Base-by-base conservation (phyloP, 257 asterid species). In the Solanum lycopersicoides region DNA sequence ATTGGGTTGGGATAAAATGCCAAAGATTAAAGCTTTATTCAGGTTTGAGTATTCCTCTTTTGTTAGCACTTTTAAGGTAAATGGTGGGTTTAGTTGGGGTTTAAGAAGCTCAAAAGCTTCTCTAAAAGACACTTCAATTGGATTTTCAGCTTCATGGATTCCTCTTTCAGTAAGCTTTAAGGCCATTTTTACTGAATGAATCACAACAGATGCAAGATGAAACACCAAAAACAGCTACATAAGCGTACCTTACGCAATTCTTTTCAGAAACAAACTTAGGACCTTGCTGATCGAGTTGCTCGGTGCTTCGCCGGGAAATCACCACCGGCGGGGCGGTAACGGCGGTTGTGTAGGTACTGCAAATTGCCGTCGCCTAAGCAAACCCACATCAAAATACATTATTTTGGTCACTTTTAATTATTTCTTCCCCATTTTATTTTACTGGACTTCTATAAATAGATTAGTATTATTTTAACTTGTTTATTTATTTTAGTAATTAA, bases 21-120 rank as follows among this genome's bases (percentile, higher is more conserved):
- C 98, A 77, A 92, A 92, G 21, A 95, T 92, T 85, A 96, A 91
- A 45, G 98, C 98, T 60, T 91, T 91, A 89, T 95, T 96, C 72
- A 95, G 92, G 45, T 87, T 89, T 25, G 66, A 72, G 91, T 96
- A 95, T 84, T 93, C 92, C 72, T 93, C 89, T 34, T 87, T 90
- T 87, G 93, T 90, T 85, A 95, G 96, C 85, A 94, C 87, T 80
- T 90, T 86, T 25, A 95, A 88, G 34, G 94, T 89, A 89, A 96
- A 96, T 0, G 98, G 98, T 41, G 98, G 98, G 69, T 89, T 93
- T 28, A 95, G 92, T 44, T 93, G 89, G 77, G 95, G 85, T 84
- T 92, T 93, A 84, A 94, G 92, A 83, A 50, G 77, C 69, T 83
- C 56, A 87, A 94, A 96, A 34, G 98, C 91, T 87, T 93, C 93